phyloP scores from a whole-genome alignment of 1,284 basidiomycete species.

The Trichosporon asahii region DNA sequence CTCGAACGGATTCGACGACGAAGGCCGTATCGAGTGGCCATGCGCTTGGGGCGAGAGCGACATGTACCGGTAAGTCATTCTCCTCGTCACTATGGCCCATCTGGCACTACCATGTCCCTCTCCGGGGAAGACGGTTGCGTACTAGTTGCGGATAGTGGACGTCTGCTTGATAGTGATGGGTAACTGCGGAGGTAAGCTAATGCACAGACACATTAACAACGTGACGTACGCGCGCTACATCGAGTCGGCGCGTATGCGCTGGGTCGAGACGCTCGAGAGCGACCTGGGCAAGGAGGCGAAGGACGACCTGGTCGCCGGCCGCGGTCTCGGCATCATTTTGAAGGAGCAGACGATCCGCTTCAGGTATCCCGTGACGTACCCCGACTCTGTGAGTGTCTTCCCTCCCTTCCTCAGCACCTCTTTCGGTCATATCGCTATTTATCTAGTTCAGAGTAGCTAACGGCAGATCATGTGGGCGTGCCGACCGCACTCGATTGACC shows the following conservation, averaged over 20 bases:
- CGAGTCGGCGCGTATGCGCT: conserved; percentile 44
- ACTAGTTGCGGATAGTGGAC: too few species aligned
- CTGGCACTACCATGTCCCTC: too few species aligned
- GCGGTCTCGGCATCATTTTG: conserved; percentile 41
- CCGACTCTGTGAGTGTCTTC: conserved; percentile 40
- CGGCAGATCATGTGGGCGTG: conserved; percentile 41
- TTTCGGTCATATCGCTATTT: too few species aligned
- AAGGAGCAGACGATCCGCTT: conserved; percentile 32
- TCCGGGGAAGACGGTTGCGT: background rate
- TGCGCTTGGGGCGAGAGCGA: conserved; percentile 51
- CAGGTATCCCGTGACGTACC: conserved; percentile 47
- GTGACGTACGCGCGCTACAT: conserved; percentile 46
- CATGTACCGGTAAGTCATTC: conserved; percentile 48
- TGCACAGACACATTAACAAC: conserved; percentile 48
- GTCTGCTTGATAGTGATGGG: too few species aligned
- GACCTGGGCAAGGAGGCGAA: conserved; percentile 30
- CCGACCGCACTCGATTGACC: conserved; percentile 36
- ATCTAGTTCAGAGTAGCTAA: conserved; percentile 1
- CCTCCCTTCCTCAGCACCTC: background rate
- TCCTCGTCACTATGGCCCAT: too few species aligned
- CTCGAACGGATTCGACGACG: conserved; percentile 37
- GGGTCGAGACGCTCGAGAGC: conserved; percentile 32
- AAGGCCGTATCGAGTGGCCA: conserved; percentile 43
- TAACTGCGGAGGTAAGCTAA: background rate
- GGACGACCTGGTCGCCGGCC: conserved; percentile 26